phyloP scores from a whole-genome alignment of 106 monocot species.

The Cymbidium sinense region DNA sequence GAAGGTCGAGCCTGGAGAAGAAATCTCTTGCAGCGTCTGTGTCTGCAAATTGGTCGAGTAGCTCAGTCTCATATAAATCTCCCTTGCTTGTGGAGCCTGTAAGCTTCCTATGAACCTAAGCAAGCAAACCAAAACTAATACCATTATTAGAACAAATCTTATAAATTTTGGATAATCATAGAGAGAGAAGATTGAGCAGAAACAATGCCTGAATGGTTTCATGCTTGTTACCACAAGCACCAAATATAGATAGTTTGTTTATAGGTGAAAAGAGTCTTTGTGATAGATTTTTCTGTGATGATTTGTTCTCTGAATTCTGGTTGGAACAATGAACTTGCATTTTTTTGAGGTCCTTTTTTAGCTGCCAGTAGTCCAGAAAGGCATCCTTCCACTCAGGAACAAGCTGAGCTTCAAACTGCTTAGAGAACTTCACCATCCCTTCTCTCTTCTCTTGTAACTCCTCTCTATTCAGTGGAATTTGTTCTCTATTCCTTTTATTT shows the following conservation, averaged over 20 bases:
- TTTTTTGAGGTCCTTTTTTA: slow-evolving; percentile 90
- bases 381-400: slow-evolving; percentile 99
- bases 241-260: slow-evolving; percentile 41
- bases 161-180: background rate
- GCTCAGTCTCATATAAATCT: slow-evolving; percentile 81
- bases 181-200: background rate
- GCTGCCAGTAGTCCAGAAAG: slow-evolving; percentile 91
- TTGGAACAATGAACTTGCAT: slow-evolving; percentile 32
- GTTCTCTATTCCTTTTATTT: background rate
- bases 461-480: background rate
- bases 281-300: slow-evolving; percentile 14
- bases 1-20: slow-evolving; percentile 66
- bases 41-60: slow-evolving; percentile 60
- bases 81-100: slow-evolving; percentile 69
- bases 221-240: slow-evolving; percentile 27
- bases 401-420: slow-evolving; percentile 93
- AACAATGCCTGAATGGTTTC: slow-evolving; percentile 67
- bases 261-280: slow-evolving; percentile 40
- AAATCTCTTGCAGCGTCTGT: slow-evolving; percentile 70
- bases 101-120: slow-evolving; percentile 81
- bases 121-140: slow-evolving; percentile 1
- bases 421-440: slow-evolving; percentile 93
- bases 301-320: slow-evolving; percentile 6
- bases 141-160: background rate
- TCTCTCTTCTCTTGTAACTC: background rate